Conservation (phyloP, 139 green algal species). For the Micromonas pusilla region DNA sequence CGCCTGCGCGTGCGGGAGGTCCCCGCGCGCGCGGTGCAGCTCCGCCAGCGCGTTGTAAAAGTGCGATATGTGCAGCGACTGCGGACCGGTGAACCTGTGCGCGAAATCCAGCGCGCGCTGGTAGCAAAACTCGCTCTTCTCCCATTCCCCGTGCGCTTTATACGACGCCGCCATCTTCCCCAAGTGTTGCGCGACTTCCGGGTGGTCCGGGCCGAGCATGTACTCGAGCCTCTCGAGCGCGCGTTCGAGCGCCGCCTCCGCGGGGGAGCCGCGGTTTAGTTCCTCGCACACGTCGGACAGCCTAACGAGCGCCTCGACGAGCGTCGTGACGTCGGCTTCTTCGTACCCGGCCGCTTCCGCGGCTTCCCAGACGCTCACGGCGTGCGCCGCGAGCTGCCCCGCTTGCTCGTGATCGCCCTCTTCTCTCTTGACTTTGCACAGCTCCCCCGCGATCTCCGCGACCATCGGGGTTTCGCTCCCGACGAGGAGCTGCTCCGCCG, state of each 20-base stretch:
- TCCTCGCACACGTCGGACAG: neutral
- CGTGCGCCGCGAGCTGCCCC: neutral
- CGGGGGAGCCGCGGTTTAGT: neutral
- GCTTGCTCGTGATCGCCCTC: neutral
- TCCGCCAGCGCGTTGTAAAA: slow-evolving; percentile 11
- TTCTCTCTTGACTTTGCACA: neutral
- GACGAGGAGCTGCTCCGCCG: neutral
- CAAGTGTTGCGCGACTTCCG: neutral
- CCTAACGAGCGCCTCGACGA: neutral
- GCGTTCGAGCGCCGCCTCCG: slow-evolving; percentile 9
- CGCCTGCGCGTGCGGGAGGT: neutral
- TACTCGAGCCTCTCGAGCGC: slow-evolving; percentile 20
- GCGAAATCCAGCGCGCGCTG: neutral
- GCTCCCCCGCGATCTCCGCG: neutral
- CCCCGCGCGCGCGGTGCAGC: neutral
- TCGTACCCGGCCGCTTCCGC: slow-evolving; percentile 10
- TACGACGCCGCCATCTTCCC: slow-evolving; percentile 7
- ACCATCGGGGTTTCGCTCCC: neutral
- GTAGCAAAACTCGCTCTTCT: slow-evolving; percentile 14
- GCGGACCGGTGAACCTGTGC: neutral
- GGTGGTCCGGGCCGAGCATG: slow-evolving; percentile 16
- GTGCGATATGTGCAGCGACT: neutral
- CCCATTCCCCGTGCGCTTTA: slow-evolving; percentile 11
- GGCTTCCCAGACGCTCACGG: neutral
- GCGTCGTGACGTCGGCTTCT: neutral